Evolutionary conservation across 2,329 filamentous ascomycete genomes (phyloP).

Genomic region (Mycosphaerella arachidis): DNA sequence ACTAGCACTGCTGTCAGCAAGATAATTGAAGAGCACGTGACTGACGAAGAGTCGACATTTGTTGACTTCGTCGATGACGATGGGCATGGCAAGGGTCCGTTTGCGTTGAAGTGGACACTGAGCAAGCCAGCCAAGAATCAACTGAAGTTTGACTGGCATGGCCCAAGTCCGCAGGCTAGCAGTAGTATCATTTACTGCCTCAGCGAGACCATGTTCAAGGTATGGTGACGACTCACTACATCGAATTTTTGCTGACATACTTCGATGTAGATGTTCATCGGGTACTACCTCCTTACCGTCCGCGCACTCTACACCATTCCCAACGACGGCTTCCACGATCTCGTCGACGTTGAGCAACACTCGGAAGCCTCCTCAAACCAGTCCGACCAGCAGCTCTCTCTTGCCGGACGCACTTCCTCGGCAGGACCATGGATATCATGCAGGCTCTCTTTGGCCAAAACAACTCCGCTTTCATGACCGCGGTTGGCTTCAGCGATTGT

Average conservation of each 20-base stretch:
- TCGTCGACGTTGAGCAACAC: constrained; percentile 24
- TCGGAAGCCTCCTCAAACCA: constrained; percentile 22
- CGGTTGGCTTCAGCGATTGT: constrained; percentile 25
- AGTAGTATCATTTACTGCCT: constrained; percentile 29
- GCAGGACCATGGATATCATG: constrained; percentile 28
- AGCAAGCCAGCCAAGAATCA: constrained; percentile 24
- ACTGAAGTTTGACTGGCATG: constrained; percentile 25
- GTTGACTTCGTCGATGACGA: constrained; percentile 28
- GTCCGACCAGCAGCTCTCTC: constrained; percentile 24
- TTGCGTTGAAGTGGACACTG: constrained; percentile 27
- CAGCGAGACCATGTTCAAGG: constrained; percentile 25
- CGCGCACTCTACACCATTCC: constrained; percentile 26
- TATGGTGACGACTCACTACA: constrained; percentile 1
- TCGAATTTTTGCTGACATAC: background rate
- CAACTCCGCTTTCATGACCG: constrained; percentile 26
- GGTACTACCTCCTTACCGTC: constrained; percentile 24
- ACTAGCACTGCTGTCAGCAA: constrained; percentile 23
- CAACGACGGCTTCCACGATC: constrained; percentile 27
- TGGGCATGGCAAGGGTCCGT: constrained; percentile 24
- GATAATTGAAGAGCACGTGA: constrained; percentile 27
- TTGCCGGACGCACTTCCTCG: constrained; percentile 26
- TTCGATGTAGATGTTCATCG: constrained; percentile 20
- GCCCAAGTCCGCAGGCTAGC: constrained; percentile 25
- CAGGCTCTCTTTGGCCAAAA: constrained; percentile 28
- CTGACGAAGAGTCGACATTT: constrained; percentile 23